These are phyloP conservation scores for Sodiomyces alkalinus DNA, from an alignment of 2,329 filamentous ascomycete genomes.

Conservation along the genomic window DNA sequence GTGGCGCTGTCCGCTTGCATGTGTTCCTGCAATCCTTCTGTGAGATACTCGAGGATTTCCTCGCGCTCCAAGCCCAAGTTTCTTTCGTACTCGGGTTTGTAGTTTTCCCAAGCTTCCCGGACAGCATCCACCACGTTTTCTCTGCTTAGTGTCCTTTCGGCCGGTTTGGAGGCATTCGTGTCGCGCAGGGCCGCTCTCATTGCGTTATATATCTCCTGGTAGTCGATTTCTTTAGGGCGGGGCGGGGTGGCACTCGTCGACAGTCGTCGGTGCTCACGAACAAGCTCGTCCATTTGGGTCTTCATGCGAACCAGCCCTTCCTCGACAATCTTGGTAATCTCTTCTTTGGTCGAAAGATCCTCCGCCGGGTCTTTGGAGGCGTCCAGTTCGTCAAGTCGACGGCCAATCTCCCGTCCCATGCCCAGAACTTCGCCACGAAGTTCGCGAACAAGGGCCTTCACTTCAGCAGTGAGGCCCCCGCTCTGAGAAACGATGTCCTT, in stretches of 20 bases:
- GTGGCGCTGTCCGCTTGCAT: conserved; percentile 35
- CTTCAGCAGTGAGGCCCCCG: conserved; percentile 78
- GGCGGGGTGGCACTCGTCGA: conserved; percentile 49
- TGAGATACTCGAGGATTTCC: conserved; percentile 74
- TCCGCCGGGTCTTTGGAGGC: conserved; percentile 25
- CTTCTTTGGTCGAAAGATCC: conserved; percentile 40
- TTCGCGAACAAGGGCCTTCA: conserved; percentile 80
- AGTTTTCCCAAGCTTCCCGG: conserved; percentile 81
- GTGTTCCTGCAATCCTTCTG: conserved; percentile 73
- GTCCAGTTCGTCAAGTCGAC: conserved; percentile 61
- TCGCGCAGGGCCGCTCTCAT: conserved; percentile 62
- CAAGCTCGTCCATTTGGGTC: conserved; percentile 65
- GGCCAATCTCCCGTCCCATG: conserved; percentile 83
- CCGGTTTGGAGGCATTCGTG: conserved; percentile 26
- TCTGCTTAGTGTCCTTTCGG: conserved; percentile 42
- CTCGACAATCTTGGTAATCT: conserved; percentile 64
- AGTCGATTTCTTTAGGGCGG: conserved; percentile 48
- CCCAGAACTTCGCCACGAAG: conserved; percentile 83
- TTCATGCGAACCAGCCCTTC: conserved; percentile 70
- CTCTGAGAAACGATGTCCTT: conserved; percentile 84
- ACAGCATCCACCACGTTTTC: conserved; percentile 81
- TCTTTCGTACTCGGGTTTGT: conserved; percentile 82
- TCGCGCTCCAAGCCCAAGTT: conserved; percentile 83
- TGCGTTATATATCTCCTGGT: conserved; percentile 73
- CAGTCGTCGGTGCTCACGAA: conserved; percentile 59